phyloP scores from a whole-genome alignment of 129 eudicot genomes.

The Helianthus tuberosus region DNA sequence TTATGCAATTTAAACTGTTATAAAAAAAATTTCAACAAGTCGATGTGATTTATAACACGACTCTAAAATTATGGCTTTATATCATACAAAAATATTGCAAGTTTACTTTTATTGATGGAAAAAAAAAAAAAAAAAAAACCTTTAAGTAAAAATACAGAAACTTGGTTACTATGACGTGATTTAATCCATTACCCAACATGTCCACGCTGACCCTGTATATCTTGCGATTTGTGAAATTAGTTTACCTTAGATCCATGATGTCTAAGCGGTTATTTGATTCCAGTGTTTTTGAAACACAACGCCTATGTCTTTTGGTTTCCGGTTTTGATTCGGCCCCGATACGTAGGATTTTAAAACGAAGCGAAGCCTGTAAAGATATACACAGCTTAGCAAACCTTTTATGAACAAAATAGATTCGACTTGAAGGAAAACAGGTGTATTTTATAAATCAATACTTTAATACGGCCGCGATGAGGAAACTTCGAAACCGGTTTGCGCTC shows the following conservation, averaged over 20 bases:
- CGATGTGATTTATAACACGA: no score
- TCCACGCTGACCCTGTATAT: no score
- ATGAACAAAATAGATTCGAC: neutral
- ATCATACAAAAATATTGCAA: no score
- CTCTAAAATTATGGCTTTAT: no score
- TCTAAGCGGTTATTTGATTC: conserved; percentile 35
- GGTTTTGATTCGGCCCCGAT: conserved; percentile 35
- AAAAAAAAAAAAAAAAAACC: no score
- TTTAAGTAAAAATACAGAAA: no score
- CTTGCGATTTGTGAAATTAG: no score
- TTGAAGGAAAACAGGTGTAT: neutral
- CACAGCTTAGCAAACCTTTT: neutral
- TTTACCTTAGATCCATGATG: conserved; percentile 38
- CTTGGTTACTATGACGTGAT: no score
- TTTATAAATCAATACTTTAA: conserved; percentile 43
- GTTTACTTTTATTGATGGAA: no score
- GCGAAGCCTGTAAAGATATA: conserved; percentile 50
- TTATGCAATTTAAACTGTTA: no score
- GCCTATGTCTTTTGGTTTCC: conserved; percentile 30
- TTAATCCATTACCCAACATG: no score
- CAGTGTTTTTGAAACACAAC: conserved; percentile 13
- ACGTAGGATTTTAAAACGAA: conserved; percentile 52
- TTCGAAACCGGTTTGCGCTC: conserved; percentile 55
- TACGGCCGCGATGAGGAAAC: conserved; percentile 71
- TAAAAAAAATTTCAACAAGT: no score